These are phyloP conservation scores for Penicillium soppii DNA, from an alignment of 495 filamentous ascomycete genomes.

Conservation along the genomic window DNA sequence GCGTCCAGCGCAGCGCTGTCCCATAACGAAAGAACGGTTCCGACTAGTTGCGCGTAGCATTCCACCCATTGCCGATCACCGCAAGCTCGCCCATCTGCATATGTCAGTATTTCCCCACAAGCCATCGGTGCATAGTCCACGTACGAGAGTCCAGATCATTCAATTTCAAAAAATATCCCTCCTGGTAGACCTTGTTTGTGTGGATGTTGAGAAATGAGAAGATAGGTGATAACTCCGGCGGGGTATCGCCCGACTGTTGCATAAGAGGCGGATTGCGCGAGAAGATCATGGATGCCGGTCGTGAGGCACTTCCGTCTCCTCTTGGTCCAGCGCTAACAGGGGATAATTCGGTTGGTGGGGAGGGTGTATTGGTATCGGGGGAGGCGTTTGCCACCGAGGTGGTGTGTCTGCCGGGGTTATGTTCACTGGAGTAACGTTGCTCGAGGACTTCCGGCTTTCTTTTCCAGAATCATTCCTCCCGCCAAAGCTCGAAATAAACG, in stretches of 20 bases:
- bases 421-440: conserved; percentile 7
- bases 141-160: conserved; percentile 88
- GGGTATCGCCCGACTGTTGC: conserved; percentile 79
- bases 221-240: conserved; percentile 89
- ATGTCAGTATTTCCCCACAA: conserved; percentile 8
- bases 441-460: conserved; percentile 31
- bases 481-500: conserved; percentile 63
- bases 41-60: conserved; percentile 95
- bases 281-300: conserved; percentile 66
- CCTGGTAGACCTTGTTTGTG: conserved; percentile 93
- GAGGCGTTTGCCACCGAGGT: conserved; percentile 36
- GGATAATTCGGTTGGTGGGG: conserved; percentile 30
- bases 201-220: conserved; percentile 95
- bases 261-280: conserved; percentile 86
- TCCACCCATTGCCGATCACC: conserved; percentile 89
- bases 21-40: conserved; percentile 93
- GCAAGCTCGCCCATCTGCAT: conserved; percentile 78
- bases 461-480: conserved; percentile 33
- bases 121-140: conserved; percentile 28
- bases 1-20: conserved; percentile 91
- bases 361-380: conserved; percentile 38
- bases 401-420: conserved; percentile 25
- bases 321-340: conserved; percentile 23
- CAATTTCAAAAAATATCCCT: conserved; percentile 95
- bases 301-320: conserved; percentile 43